A percentile compares a stretch with the other conserved stretches of the same genome.
Evolutionary conservation across 345 rosid genomes (phyloP).

Genomic region (Limnanthes douglasii): DNA sequence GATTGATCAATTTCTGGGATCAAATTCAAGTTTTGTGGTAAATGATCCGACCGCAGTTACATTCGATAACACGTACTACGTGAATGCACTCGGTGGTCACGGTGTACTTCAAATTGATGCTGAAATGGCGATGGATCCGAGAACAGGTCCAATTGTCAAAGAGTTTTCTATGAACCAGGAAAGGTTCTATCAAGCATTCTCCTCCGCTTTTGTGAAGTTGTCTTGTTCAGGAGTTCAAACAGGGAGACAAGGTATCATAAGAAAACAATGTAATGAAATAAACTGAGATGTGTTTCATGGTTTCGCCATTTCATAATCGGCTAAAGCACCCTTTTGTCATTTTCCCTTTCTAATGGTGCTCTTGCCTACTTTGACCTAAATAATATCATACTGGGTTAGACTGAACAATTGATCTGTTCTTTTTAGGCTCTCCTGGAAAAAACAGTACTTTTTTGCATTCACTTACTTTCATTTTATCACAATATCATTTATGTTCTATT

Average conservation of each 20-base stretch:
- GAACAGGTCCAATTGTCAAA: conserved; percentile 7
- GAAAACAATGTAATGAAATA: conserved; percentile 7
- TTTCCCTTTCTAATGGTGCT: too few species aligned
- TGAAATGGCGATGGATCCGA: conserved; percentile 7
- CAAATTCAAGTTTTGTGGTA: conserved; percentile 9
- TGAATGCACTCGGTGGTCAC: conserved; percentile 5
- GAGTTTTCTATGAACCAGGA: conserved; percentile 6
- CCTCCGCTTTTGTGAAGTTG: conserved; percentile 10
- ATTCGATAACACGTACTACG: conserved; percentile 9
- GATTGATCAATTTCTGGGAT: background rate
- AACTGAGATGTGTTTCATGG: too few species aligned
- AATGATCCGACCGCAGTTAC: conserved; percentile 8
- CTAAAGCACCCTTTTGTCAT: too few species aligned
- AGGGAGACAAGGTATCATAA: conserved; percentile 9
- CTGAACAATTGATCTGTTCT: too few species aligned
- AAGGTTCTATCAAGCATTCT: conserved; percentile 8
- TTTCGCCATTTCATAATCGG: too few species aligned
- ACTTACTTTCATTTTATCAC: too few species aligned
- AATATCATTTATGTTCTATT: too few species aligned
- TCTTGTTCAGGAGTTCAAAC: conserved; percentile 8
- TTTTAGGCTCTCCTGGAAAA: too few species aligned
- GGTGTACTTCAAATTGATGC: conserved; percentile 11
- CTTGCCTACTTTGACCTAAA: too few species aligned
- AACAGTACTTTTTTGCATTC: too few species aligned
- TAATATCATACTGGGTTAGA: too few species aligned